Conservation (phyloP, 2,329 filamentous ascomycete species). For the Zelopaecilomyces penicillatus region DNA sequence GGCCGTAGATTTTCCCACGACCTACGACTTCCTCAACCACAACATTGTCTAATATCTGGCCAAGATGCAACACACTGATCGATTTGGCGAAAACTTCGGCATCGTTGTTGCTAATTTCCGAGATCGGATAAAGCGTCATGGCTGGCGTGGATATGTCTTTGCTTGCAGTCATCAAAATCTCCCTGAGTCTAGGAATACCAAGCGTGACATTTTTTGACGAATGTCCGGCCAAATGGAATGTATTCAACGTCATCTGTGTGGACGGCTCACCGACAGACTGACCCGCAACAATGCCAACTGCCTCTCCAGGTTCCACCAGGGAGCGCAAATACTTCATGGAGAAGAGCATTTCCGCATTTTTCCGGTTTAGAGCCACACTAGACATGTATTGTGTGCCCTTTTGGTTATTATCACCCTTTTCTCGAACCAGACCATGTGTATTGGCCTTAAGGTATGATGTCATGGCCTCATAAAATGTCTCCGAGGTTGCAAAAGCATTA, state of each 20-base stretch:
- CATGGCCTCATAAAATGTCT: slow-evolving; percentile 68
- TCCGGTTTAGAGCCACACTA: slow-evolving; percentile 47
- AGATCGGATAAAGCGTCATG: slow-evolving; percentile 75
- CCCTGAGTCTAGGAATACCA: slow-evolving; percentile 91
- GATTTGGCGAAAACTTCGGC: slow-evolving; percentile 80
- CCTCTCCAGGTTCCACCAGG: slow-evolving; percentile 88
- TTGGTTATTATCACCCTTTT: slow-evolving; percentile 32
- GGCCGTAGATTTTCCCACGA: slow-evolving; percentile 54
- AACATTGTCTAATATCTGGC: slow-evolving; percentile 75
- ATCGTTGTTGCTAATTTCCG: slow-evolving; percentile 60
- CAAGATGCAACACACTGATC: slow-evolving; percentile 77
- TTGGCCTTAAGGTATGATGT: slow-evolving; percentile 75
- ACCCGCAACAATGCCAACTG: slow-evolving; percentile 91
- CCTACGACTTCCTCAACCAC: slow-evolving; percentile 74
- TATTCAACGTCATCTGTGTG: slow-evolving; percentile 98
- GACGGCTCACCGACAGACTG: slow-evolving; percentile 96
- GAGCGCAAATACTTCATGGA: slow-evolving; percentile 90
- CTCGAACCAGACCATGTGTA: slow-evolving; percentile 47
- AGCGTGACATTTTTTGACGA: slow-evolving; percentile 97
- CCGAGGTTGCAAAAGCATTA: slow-evolving; percentile 78
- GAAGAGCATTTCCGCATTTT: slow-evolving; percentile 74
- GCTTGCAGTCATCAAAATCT: slow-evolving; percentile 97
- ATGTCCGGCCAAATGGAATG: slow-evolving; percentile 98
- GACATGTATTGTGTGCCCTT: slow-evolving; percentile 9
- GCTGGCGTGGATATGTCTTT: slow-evolving; percentile 80